Evolutionary conservation across 768 basidiomycete species (phyloP).

Genomic region (Suillus weaverae): DNA sequence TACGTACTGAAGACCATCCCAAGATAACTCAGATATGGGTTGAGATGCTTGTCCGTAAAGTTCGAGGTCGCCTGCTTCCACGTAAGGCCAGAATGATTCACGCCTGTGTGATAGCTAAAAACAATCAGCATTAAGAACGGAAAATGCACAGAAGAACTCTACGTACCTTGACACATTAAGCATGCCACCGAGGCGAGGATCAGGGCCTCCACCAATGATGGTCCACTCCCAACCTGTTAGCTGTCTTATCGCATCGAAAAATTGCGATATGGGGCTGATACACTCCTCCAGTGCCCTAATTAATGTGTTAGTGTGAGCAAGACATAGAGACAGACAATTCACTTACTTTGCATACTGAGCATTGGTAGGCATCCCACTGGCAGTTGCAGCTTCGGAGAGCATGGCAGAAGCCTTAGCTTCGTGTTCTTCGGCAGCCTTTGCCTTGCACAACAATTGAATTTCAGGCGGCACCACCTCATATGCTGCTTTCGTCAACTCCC

Average conservation of each 20-base stretch:
- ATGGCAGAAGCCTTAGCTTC: no score
- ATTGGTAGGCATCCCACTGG: neutral
- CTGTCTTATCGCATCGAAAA: neutral
- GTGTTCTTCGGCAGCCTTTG: no score
- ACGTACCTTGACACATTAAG: neutral
- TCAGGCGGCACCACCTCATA: no score
- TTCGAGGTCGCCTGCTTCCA: no score
- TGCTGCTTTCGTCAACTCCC: no score
- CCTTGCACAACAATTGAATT: no score
- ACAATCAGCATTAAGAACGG: no score
- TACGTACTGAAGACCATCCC: no score
- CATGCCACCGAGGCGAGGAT: neutral
- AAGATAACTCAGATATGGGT: no score
- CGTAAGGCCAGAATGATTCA: no score
- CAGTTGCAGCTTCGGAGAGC: neutral
- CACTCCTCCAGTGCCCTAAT: neutral
- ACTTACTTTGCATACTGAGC: neutral
- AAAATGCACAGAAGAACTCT: neutral
- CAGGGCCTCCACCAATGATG: neutral
- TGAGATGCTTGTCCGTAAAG: no score
- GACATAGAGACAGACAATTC: neutral
- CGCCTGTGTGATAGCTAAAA: no score
- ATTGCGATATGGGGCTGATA: neutral
- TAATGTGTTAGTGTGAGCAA: neutral
- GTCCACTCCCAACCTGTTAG: neutral